Conservation (phyloP, 2,329 filamentous ascomycete genomes). For the Xylaria sp. region DNA sequence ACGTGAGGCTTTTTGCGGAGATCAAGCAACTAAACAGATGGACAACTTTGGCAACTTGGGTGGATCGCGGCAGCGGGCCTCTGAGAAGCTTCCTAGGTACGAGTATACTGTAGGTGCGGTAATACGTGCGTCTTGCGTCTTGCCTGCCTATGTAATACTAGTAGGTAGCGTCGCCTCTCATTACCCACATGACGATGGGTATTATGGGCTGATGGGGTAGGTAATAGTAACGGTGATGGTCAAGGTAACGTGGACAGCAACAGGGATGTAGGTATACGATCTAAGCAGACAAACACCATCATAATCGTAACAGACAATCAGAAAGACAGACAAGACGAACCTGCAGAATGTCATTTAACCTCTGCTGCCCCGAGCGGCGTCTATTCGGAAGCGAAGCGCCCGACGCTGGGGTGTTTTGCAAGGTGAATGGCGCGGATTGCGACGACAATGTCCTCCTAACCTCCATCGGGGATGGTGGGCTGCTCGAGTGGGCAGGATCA, state of each 20-base stretch:
- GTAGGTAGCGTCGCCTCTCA: neutral
- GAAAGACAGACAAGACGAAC: slow-evolving; percentile 30
- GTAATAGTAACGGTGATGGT: too few relatives aligned
- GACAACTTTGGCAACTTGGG: neutral
- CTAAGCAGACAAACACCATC: too few relatives aligned
- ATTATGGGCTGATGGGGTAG: neutral
- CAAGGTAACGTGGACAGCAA: too few relatives aligned
- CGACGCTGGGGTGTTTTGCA: slow-evolving; percentile 7
- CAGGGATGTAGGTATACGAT: too few relatives aligned
- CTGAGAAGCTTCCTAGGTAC: neutral
- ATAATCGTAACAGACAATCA: too few relatives aligned
- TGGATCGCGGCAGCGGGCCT: neutral
- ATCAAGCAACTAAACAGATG: neutral
- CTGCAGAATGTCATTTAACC: slow-evolving; percentile 44
- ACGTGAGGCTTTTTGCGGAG: neutral
- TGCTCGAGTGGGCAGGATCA: slow-evolving; percentile 7
- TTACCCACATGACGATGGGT: neutral
- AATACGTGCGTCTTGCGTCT: neutral
- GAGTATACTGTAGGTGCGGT: neutral
- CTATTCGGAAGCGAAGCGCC: slow-evolving; percentile 7
- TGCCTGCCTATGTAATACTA: too few relatives aligned
- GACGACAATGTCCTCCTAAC: slow-evolving; percentile 15
- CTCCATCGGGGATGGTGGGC: neutral
- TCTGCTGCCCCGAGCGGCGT: slow-evolving; percentile 36
- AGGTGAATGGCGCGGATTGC: slow-evolving; percentile 7